A percentile compares a stretch with the other conserved stretches of the same genome.
phyloP scores from a whole-genome alignment of 148 eudicot species.

The Chenopodium suecicum region DNA sequence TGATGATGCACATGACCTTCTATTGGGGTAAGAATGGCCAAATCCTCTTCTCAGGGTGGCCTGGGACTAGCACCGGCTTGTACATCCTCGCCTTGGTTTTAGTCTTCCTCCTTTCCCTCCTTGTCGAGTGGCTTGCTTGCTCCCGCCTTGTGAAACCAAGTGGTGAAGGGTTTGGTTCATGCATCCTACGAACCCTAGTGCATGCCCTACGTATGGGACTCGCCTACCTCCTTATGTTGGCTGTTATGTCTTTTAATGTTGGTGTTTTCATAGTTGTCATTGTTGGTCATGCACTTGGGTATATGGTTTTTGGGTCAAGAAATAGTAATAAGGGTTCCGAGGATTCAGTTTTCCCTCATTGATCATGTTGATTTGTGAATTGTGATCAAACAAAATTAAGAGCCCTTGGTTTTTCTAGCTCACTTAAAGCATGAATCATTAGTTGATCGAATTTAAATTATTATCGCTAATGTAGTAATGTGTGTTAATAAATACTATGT shows the following conservation, averaged over 20 bases:
- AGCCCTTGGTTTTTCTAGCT: too few relatives aligned
- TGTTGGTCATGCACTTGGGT: conserved; percentile 44
- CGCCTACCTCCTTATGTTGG: conserved; percentile 45
- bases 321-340: neutral
- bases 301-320: conserved; percentile 29
- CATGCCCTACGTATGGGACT: conserved; percentile 38
- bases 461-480: neutral
- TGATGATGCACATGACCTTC: conserved; percentile 91
- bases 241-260: conserved; percentile 54
- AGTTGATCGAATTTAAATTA: too few relatives aligned
- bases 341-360: conserved; percentile 35
- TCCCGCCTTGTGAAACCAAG: conserved; percentile 20
- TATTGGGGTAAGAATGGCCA: conserved; percentile 69
- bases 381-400: neutral
- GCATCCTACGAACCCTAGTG: conserved; percentile 23
- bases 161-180: conserved; percentile 1
- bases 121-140: conserved; percentile 64
- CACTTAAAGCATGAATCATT: too few relatives aligned
- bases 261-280: conserved; percentile 47
- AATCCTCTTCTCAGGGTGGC: conserved; percentile 71
- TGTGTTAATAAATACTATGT: too few relatives aligned
- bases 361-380: neutral
- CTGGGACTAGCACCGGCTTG: conserved; percentile 52
- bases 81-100: conserved; percentile 44
- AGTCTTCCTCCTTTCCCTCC: conserved; percentile 47